phyloP scores from a whole-genome alignment of 495 filamentous ascomycete species.

The Aspergillus egyptiacus region DNA sequence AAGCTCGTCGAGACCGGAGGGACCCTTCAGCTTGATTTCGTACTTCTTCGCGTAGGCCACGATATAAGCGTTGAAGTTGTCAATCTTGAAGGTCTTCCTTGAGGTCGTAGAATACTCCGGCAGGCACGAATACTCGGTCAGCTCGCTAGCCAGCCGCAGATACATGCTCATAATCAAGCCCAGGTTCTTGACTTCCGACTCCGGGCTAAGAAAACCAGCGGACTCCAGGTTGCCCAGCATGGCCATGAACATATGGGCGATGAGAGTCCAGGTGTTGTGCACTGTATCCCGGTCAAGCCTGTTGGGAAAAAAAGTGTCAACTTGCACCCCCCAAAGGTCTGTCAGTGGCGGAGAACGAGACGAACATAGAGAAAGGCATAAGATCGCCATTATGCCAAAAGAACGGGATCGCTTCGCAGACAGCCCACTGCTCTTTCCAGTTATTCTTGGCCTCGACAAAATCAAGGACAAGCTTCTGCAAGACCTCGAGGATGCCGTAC shows the following conservation, averaged over 20 bases:
- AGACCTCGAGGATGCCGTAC: constrained; percentile 34
- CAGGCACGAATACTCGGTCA: neutral
- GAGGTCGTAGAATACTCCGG: neutral
- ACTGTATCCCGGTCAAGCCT: constrained; percentile 22
- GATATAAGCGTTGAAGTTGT: constrained; percentile 10
- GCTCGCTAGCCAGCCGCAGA: constrained; percentile 4
- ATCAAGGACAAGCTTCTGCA: constrained; percentile 37
- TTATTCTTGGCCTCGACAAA: constrained; percentile 29
- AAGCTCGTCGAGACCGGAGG: constrained; percentile 5
- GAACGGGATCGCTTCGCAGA: constrained; percentile 28
- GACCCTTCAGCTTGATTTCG: constrained; percentile 14
- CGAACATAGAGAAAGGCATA: constrained; percentile 11
- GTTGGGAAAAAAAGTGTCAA: neutral
- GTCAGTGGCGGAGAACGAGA: neutral
- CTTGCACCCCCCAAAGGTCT: neutral
- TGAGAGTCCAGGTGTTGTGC: constrained; percentile 7
- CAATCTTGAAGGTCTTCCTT: constrained; percentile 6
- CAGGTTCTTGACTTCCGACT: constrained; percentile 31
- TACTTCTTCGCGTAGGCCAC: constrained; percentile 19
- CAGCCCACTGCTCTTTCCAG: constrained; percentile 27
- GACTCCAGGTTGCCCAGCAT: constrained; percentile 27
- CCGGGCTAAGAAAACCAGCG: constrained; percentile 20
- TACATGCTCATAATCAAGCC: constrained; percentile 25
- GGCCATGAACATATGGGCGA: constrained; percentile 28
- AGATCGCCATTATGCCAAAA: constrained; percentile 12